Base-by-base conservation (phyloP, 2,329 filamentous ascomycete species). In the Trichoderma sp. region DNA sequence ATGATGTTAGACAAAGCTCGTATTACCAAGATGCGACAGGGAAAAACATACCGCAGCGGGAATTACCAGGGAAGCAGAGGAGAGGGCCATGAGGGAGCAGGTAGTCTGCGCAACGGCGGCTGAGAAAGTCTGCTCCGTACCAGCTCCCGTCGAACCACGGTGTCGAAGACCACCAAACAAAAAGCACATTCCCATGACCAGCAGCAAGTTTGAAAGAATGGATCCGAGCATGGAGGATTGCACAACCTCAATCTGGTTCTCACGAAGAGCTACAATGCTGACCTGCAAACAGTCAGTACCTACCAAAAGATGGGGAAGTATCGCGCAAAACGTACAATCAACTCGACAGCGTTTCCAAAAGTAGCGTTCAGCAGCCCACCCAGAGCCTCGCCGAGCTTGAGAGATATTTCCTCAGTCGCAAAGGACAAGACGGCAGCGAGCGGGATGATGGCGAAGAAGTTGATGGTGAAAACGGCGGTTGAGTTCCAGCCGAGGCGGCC, bases 151-250 rank as follows among this genome's bases (percentile, higher is more conserved):
- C 41, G 86, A 82, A 77, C 89, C 87, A 75, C 86, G 86, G 85
- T 92, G 91, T 77, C 88, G 87, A 76, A 95, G 85, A 38, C 94
- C 94, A 74, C 94, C 94, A 74, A 93, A 89, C 78, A 95, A 87
- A 86, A 95, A 95, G 84, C 93, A 95, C 88, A 94, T 94, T 80
- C 93, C 93, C 82, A 95, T 89, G 64, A 95, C 96, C 27, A 98
- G 91, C 8, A 98, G 89, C 78, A 98, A 92, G 84, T 98, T 98
- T 78, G 96, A 98, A 53, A 98, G 88, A 80, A 98, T 97, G 81
- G 94, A 97, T 65, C 97, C 96, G 41, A 98, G 91, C 95, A 98
- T 98, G 78, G 95, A 97, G 24, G 96, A 93, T 86, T 98, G 97
- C n/a, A 98, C 96, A 78, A 98, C 95, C 80, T 96, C 92, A 82